Base-by-base conservation (phyloP, 78 protist species). In the Polysphondylium violaceum region DNA sequence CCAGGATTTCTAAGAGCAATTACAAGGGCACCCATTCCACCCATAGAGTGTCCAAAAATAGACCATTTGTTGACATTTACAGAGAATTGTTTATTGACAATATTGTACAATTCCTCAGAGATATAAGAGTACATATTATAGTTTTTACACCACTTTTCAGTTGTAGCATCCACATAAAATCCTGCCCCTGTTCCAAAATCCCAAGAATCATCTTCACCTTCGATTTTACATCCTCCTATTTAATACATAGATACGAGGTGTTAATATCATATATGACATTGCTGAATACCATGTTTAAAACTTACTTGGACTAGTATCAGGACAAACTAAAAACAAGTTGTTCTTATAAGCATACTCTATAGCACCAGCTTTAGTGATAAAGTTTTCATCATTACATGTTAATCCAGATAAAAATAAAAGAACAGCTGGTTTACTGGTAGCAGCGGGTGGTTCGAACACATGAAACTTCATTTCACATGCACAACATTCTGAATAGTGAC, bases 1-100 rank as follows among this genome's bases (percentile, higher is more conserved):
- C 56, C n/a, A 25, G 81, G 64, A 16, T 93, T 94, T 59, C 74
- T 88, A 31, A 97, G 41, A 27, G 94, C 94, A 44, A 21, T 25
- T 0, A 75, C 21, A 1, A 97, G 89, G 21, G 98, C 99, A 51
- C 99, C 99, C 51, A 95, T 97, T 19, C 99, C 99, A 16, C 99
- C 99, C 98, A 98, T 97, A 64, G 87, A 43, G 55, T 92, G 97
- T 16, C 95, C 98, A 40, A 68, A 25, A 11, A 92, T 92, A 38
- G 93, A 65, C 43, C 73, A 94, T 1, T 75, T 76, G 36, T 73
- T 76, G 9, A 14, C 51, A n/a, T 60, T 67, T 29, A 55, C 64
- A 14, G 40, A 19, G 51, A 93, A 85, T 43, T 21, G 9, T 7
- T 6, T 23, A 21, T 38, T 35, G n/a, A 95, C 11, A 12, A 97